Evolutionary conservation across 2,329 filamentous ascomycete species (phyloP), one percentile per base, ranked within the genome.

Genomic region (Coleophoma eucalyptorum): DNA sequence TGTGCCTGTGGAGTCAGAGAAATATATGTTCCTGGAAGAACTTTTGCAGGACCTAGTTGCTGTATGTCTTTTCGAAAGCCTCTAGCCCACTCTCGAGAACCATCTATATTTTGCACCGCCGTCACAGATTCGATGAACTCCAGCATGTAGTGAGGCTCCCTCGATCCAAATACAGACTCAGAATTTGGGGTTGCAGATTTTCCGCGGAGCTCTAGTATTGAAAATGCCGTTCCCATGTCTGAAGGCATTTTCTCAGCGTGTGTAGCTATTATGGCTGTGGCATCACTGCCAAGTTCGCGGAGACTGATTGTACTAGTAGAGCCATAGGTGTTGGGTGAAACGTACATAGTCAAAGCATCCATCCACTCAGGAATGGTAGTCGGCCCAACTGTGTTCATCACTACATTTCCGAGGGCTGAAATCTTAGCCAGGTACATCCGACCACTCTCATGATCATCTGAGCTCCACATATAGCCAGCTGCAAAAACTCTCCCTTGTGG

Each of bases 141-240:
- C 5, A 72, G n/a, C 54, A 70, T 60, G 43, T 64, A 62, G 51
- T 72, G 69, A 12, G 65, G 61, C 1, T 58, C 52, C 21, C 66
- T 55, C 7, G 60, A 50, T 18, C 60, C 58, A 45, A 69, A 66
- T 2, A 71, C 60, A 0, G 67, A 63, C 6, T 59, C 44, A n/a
- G 46, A 43, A 31, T 53, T 54, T 4, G 48, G 48, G 5, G 31
- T 51, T 3, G 63, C 57, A 4, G 60, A 53, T 19, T 38, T 35
- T 11, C 50, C 60, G 4, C 62, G 58, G 8, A 67, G 61, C 34
- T 62, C 60, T 45, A 71, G 66, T 10, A 68, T 51, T 1, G 57
- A 61, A 13, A 67, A 50, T n/a, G 64, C 53, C 1, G 63, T 56
- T 5, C 61, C 61, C 4, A 57, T 59, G 16, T 62, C 59, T 3